Percentiles rank a stretch among this genome's conserved stretches.
Evolutionary conservation across 148 eudicot genomes (phyloP).

Genomic region (Persicaria maculosa): DNA sequence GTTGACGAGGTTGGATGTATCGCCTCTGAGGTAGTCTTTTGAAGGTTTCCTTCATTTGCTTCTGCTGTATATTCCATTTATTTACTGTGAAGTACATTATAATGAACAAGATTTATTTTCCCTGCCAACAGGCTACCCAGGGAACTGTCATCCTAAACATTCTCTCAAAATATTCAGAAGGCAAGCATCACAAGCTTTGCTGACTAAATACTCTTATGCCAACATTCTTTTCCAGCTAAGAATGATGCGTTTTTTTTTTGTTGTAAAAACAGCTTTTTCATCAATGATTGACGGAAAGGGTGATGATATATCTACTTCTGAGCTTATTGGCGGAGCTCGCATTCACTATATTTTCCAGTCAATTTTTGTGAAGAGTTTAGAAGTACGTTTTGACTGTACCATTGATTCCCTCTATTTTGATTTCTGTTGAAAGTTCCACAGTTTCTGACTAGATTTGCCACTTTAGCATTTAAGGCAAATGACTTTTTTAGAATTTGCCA

Average conservation of each 20-base stretch:
- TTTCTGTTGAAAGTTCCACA: neutral
- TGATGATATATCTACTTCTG: slow-evolving; percentile 94
- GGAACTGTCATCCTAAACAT: slow-evolving; percentile 83
- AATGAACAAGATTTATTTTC: neutral
- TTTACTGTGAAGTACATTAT: neutral
- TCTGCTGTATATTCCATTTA: neutral
- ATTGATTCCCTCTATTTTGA: slow-evolving; percentile 5
- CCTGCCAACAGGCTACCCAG: slow-evolving; percentile 58
- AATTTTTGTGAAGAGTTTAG: slow-evolving; percentile 87
- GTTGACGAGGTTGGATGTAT: neutral
- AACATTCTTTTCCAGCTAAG: neutral
- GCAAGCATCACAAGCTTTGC: slow-evolving; percentile 20
- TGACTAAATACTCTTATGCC: neutral
- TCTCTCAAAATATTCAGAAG: slow-evolving; percentile 88
- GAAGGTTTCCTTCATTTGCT: neutral
- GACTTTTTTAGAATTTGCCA: neutral
- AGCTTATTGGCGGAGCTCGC: slow-evolving; percentile 96
- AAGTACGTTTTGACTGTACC: slow-evolving; percentile 37
- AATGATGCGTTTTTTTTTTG: neutral
- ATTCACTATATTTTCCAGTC: slow-evolving; percentile 91
- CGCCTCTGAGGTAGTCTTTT: neutral
- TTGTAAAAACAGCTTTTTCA: slow-evolving; percentile 68
- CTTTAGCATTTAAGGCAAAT: neutral
- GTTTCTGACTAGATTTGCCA: neutral
- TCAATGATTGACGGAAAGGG: slow-evolving; percentile 92